Evolutionary conservation across 2,329 filamentous ascomycete species (phyloP).

Genomic region (Bipolaris zeicola): DNA sequence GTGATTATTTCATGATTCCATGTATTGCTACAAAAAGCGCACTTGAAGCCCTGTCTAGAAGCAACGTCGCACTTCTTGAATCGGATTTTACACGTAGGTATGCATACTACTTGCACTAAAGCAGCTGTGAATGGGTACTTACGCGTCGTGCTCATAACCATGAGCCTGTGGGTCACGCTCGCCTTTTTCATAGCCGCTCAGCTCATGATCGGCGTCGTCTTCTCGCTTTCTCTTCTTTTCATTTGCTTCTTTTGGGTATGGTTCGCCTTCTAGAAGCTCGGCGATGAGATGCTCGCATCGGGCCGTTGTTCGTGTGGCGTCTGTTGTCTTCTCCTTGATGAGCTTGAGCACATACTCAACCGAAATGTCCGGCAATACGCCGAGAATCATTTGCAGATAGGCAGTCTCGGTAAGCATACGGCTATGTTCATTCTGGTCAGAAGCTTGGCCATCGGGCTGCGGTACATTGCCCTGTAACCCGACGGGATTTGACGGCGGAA

Average conservation of each 20-base stretch:
- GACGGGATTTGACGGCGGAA: conserved; percentile 19
- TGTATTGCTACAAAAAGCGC: background rate
- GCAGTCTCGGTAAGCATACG: conserved; percentile 29
- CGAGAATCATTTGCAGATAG: conserved; percentile 41
- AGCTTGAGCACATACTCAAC: conserved; percentile 37
- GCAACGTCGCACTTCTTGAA: background rate
- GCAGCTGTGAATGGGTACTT: conserved; percentile 24
- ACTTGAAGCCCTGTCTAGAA: conserved; percentile 11
- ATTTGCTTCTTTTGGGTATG: conserved; percentile 40
- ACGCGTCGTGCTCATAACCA: conserved; percentile 34
- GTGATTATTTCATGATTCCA: conserved; percentile 7
- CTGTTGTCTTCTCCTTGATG: conserved; percentile 31
- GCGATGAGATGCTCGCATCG: conserved; percentile 38
- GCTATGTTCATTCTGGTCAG: background rate
- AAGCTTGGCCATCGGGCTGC: background rate
- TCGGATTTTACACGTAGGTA: background rate
- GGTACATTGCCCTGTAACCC: background rate
- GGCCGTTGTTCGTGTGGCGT: conserved; percentile 25
- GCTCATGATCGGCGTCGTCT: conserved; percentile 28
- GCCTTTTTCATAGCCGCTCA: conserved; percentile 30
- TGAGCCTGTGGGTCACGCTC: conserved; percentile 15
- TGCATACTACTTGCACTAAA: background rate
- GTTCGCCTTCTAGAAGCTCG: conserved; percentile 37
- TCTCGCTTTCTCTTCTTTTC: conserved; percentile 42
- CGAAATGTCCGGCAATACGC: conserved; percentile 44